Conservation (phyloP, 768 basidiomycete species). For the Trametes punicea region DNA sequence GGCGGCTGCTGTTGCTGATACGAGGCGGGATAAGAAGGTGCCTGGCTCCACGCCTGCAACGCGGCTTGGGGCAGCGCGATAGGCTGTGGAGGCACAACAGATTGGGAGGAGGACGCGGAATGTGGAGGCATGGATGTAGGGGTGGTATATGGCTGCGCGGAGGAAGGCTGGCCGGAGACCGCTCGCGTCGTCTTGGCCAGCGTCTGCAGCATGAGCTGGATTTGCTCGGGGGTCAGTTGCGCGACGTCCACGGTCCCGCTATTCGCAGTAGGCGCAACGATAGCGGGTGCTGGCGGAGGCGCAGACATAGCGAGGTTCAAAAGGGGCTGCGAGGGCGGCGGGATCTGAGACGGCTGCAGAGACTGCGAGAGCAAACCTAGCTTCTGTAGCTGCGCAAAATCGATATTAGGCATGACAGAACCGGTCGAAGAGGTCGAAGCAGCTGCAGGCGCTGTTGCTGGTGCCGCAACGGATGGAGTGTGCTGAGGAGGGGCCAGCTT, state of each 20-base stretch:
- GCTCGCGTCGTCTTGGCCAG: constrained; percentile 42
- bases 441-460: constrained; percentile 14
- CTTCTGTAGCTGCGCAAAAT: constrained; percentile 16
- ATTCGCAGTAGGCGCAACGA: constrained; percentile 29
- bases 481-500: constrained; percentile 47
- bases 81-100: constrained; percentile 10
- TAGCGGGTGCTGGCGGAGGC: constrained; percentile 8
- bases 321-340: background rate
- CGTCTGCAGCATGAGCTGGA: constrained; percentile 62
- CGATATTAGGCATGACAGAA: constrained; percentile 11
- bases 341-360: background rate
- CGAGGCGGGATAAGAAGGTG: constrained; percentile 23
- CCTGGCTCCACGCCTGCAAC: constrained; percentile 22
- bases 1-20: constrained; percentile 24
- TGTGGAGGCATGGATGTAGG: constrained; percentile 27
- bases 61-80: constrained; percentile 21
- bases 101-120: constrained; percentile 25
- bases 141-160: constrained; percentile 28
- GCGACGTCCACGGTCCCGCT: constrained; percentile 71
- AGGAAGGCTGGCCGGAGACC: constrained; percentile 21
- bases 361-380: constrained; percentile 5
- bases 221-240: constrained; percentile 71
- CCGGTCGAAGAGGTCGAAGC: constrained; percentile 6
- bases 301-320: background rate
- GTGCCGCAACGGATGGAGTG: constrained; percentile 21